Evolutionary conservation across 164 flowering plant genomes (phyloP), one percentile per base, ranked within the genome.

Genomic region (Nymphaea thermarum): DNA sequence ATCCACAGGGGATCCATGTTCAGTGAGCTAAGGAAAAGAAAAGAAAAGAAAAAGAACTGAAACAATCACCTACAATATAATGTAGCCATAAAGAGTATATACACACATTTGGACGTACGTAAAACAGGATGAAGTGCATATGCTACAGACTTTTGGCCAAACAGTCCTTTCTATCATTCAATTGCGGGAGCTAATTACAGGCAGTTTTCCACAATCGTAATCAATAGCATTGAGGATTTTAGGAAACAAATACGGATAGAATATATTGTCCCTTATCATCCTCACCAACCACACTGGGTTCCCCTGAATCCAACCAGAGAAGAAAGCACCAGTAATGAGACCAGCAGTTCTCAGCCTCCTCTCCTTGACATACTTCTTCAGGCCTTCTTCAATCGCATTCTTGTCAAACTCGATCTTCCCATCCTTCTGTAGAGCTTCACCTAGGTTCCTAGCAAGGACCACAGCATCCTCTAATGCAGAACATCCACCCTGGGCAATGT

Each of bases 401-500:
- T 53, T 57, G 17, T 25, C 25, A 7, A 45, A 41, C 4, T 42
- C 62, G 15, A 64, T 6, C 11, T 25, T 14, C 4, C 75, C 72
- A 11, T 71, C 63, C 41, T n/a, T 11, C 6, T 62, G 62, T 4
- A 68, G n/a, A 1, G 73, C 69, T 3, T 60, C 16, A 0, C 82
- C 87, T 1, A 84, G 66, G 71, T 73, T 77, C 18, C 80, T 64
- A 15, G 77, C 81, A 2, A 80, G 69, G 36, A 77, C 75, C 2
- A 84, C 83, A 0, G 82, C 82, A 41, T 83, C 85, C 43, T 83
- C 85, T 4, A 83, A 70, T 3, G 83, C 78, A 0, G 71, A 4
- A 64, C 83, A 74, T 5, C 78, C 87, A 3, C 83, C 83, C 68
- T 80, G 87, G 42, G 71, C 87, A 0, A 82, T 66, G 57, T 84